Evolutionary conservation across 2,329 filamentous ascomycete genomes (phyloP).

Genomic region (Verticillium isaacii): DNA sequence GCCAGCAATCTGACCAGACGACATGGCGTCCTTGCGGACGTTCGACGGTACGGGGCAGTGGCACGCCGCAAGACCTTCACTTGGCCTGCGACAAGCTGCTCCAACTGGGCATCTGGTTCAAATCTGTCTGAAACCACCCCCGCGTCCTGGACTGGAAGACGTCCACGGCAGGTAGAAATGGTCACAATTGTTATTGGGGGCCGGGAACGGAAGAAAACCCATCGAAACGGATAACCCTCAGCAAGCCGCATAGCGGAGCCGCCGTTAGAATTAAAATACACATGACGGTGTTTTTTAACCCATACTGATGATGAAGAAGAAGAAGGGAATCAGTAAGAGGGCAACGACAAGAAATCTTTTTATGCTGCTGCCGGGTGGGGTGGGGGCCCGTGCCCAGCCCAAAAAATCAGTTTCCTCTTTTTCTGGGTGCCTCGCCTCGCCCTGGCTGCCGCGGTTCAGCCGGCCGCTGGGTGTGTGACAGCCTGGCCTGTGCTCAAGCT

Average conservation of each 20-base stretch:
- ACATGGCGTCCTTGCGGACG: too few relatives aligned
- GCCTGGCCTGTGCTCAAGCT: background rate
- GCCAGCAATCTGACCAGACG: too few relatives aligned
- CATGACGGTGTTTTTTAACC: constrained; percentile 46
- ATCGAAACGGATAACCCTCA: constrained; percentile 45
- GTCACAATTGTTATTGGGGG: constrained; percentile 42
- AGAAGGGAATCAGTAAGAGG: constrained; percentile 17
- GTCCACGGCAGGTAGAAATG: constrained; percentile 41
- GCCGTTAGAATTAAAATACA: constrained; percentile 40
- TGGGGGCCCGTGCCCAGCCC: background rate
- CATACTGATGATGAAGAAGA: constrained; percentile 38
- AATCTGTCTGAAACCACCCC: constrained; percentile 44
- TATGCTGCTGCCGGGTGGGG: background rate
- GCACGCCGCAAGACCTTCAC: too few relatives aligned
- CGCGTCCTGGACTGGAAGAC: constrained; percentile 41
- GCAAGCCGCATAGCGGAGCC: constrained; percentile 52
- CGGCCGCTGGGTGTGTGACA: background rate
- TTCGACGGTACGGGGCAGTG: too few relatives aligned
- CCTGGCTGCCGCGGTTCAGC: background rate
- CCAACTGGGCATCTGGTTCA: constrained; percentile 1
- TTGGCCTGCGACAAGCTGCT: background rate
- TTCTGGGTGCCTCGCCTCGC: background rate
- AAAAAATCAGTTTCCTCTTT: background rate
- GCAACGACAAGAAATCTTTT: constrained; percentile 4
- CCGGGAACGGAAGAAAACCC: constrained; percentile 53